Evolutionary conservation across 1,284 basidiomycete genomes (phyloP).

Genomic region (Ganoderma leucocontextum): DNA sequence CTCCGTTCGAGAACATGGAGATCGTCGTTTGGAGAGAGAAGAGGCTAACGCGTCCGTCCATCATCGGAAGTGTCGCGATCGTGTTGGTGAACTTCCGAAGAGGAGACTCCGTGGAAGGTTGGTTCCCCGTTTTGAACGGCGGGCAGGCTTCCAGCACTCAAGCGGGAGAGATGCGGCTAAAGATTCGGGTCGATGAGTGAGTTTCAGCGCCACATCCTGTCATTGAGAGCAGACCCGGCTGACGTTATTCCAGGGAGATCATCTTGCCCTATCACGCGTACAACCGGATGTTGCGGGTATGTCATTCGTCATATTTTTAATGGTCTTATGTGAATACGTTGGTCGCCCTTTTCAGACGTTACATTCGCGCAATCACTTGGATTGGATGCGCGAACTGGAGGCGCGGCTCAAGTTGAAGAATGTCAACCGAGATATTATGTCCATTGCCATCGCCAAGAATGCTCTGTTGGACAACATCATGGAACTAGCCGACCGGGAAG

Average conservation of each 20-base stretch:
- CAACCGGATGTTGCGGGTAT: constrained; percentile 59
- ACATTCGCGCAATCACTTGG: constrained; percentile 70
- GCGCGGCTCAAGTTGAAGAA: constrained; percentile 69
- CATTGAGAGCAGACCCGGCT: constrained; percentile 4
- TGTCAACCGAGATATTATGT: constrained; percentile 65
- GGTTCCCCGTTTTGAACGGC: constrained; percentile 78
- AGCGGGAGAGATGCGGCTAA: constrained; percentile 78
- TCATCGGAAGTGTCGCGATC: constrained; percentile 71
- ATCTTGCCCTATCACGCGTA: constrained; percentile 73
- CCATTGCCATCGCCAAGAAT: constrained; percentile 72
- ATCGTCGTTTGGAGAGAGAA: constrained; percentile 74
- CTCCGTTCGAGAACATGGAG: constrained; percentile 74
- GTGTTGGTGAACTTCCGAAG: constrained; percentile 74
- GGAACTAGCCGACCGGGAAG: constrained; percentile 71
- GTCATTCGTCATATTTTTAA: not conserved
- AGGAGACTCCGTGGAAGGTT: constrained; percentile 78
- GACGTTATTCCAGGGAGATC: constrained; percentile 63
- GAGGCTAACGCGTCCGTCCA: constrained; percentile 59
- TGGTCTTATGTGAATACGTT: not conserved
- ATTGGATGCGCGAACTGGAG: constrained; percentile 79
- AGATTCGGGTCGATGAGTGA: constrained; percentile 79
- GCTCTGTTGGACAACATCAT: constrained; percentile 71
- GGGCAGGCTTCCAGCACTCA: constrained; percentile 58
- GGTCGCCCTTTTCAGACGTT: constrained; percentile 56
- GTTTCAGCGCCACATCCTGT: constrained; percentile 40